Conservation (phyloP, 331 rosid species). For the Rosa hybrid region DNA sequence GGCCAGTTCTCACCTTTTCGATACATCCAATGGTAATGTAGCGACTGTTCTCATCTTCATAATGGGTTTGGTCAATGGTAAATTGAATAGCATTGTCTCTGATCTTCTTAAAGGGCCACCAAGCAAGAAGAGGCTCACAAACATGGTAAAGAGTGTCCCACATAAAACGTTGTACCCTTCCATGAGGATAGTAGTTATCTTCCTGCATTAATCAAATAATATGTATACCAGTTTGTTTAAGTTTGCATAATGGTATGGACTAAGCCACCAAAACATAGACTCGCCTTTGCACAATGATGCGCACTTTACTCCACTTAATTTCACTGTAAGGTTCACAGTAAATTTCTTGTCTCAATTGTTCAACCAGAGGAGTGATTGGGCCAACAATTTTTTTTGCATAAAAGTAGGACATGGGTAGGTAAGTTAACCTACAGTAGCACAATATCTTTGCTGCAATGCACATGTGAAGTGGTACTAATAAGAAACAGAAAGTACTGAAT, state of each 20-base stretch:
- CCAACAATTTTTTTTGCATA: slow-evolving; percentile 32
- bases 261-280: not conserved
- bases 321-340: slow-evolving; percentile 20
- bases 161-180: slow-evolving; percentile 13
- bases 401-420: slow-evolving; percentile 36
- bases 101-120: not conserved
- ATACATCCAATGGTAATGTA: too few species aligned
- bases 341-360: slow-evolving; percentile 34
- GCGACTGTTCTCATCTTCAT: too few species aligned
- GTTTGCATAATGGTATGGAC: not conserved
- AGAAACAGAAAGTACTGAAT: slow-evolving; percentile 10
- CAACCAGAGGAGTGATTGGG: slow-evolving; percentile 32
- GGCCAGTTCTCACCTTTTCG: too few species aligned
- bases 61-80: too few species aligned
- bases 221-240: not conserved
- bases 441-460: slow-evolving; percentile 29
- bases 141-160: slow-evolving; percentile 26
- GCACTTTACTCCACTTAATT: slow-evolving; percentile 32
- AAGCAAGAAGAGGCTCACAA: slow-evolving; percentile 26
- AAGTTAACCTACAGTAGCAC: slow-evolving; percentile 29
- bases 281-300: slow-evolving; percentile 30
- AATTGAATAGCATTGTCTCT: too few species aligned
- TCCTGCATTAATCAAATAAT: slow-evolving; percentile 8
- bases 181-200: slow-evolving; percentile 28
- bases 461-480: not conserved